A percentile compares a stretch with the other conserved stretches of the same genome.
Evolutionary conservation across 106 monocot genomes (phyloP).

Genomic region (Chionographis japonica): DNA sequence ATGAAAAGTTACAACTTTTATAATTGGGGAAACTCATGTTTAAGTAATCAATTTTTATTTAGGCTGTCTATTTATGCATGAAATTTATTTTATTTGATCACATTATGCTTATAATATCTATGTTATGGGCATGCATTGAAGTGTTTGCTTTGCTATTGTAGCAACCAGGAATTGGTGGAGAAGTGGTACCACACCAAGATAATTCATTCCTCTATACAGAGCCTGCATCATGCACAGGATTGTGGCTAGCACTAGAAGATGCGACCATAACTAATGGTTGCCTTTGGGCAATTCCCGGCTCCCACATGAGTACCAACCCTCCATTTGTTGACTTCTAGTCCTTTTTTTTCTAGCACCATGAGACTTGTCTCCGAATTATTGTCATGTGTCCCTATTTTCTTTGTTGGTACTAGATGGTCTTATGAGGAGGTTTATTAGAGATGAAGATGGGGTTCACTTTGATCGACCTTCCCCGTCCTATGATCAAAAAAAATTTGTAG

Average conservation of each 20-base stretch:
- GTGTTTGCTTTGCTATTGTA: conserved; percentile 18
- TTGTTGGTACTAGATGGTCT: conserved; percentile 61
- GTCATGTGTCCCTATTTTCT: neutral
- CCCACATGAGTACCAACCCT: conserved; percentile 56
- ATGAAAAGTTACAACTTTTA: too few species aligned
- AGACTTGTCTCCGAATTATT: neutral
- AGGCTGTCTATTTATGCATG: too few species aligned
- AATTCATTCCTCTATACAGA: conserved; percentile 87
- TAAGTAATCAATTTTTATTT: too few species aligned
- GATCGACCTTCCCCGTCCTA: conserved; percentile 67
- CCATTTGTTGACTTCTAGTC: neutral
- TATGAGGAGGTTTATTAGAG: conserved; percentile 83
- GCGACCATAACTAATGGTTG: conserved; percentile 81
- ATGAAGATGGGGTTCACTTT: conserved; percentile 84
- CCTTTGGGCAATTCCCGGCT: conserved; percentile 94
- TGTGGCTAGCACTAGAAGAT: conserved; percentile 97
- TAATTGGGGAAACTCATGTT: too few species aligned
- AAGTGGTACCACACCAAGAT: conserved; percentile 98
- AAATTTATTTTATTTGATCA: too few species aligned
- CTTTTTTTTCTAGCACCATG: neutral
- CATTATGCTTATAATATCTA: neutral
- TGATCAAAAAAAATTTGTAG: conserved; percentile 70
- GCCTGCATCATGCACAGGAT: conserved; percentile 82
- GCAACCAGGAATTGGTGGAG: conserved; percentile 99
- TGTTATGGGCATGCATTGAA: neutral